Base-by-base conservation (phyloP, 2,329 filamentous ascomycete genomes). In the Calycina marina region DNA sequence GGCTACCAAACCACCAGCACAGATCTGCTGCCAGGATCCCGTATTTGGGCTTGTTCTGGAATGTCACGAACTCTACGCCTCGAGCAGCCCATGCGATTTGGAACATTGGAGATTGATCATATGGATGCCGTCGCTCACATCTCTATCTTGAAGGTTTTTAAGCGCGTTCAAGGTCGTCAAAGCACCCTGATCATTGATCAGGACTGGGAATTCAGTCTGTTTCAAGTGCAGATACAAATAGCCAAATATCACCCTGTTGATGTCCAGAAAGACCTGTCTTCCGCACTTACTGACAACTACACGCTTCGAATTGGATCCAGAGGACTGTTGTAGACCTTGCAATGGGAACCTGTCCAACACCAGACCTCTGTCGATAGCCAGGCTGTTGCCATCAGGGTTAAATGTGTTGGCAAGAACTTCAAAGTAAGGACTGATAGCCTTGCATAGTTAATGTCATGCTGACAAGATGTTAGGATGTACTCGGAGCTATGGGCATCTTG, bases 71-170 rank as follows among this genome's bases (percentile, higher is more conserved):
- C 44, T 5, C 30, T 52, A 2, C 38, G 50, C 4, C 32, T 33
- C 6, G 49, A 52, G 24, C 16, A 44, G 6, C 22, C 18, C 4
- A 31, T 42, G 6, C 28, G 33, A 6, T 34, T 51, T 22, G 36
- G 34, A 6, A 50, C 44, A 4, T 28, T 45, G 12, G 49, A 52
- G 26, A 28, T 50, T 6, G 43, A 50, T 9, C 11, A 16, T 8
- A 30, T 22, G 5, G 15, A 25, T 4, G 28, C 32, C 20, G 4
- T 14, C 10, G 36, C 35, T 12, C 30, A 31, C 3, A 15, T 24
- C 2, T 5, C 25, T 8, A 17, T 41, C 6, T 16, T 22, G 6
- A n/a, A 28, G 6, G 22, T 38, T 8, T 24, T 41, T 14, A 4
- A 14, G n/a, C 40, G 6, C 40, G 36, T 24, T 41, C 29, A 46